Percentiles rank a stretch among this genome's conserved stretches.
phyloP scores from a whole-genome alignment of 805 yeast species.

The Saturnispora besseyi region DNA sequence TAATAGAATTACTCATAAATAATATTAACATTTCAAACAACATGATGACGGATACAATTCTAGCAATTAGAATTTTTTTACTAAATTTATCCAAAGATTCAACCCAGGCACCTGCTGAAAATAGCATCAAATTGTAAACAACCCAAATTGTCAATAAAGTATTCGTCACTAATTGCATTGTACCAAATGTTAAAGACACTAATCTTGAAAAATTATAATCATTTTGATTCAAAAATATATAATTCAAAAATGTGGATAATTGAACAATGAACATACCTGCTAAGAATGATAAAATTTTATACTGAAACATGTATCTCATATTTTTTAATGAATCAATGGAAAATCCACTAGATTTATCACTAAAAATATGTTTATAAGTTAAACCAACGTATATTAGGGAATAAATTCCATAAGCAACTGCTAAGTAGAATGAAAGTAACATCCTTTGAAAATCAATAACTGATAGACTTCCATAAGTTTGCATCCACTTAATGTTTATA shows the following conservation, averaged over 20 bases:
- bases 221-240: neutral
- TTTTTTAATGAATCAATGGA: too few species aligned
- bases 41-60: conserved; percentile 16
- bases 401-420: neutral
- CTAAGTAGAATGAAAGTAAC: neutral
- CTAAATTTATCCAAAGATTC: conserved; percentile 1
- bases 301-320: too few species aligned
- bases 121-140: conserved; percentile 14
- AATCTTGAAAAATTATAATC: conserved; percentile 8
- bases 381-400: neutral
- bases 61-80: conserved; percentile 13
- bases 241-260: neutral
- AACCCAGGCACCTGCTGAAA: conserved; percentile 23
- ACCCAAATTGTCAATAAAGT: conserved; percentile 21
- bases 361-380: neutral
- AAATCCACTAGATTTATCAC: neutral
- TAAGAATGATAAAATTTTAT: too few species aligned
- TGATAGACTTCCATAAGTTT: neutral
- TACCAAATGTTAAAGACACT: conserved; percentile 15
- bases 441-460: neutral
- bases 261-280: too few species aligned
- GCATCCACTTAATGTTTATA: neutral
- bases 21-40: conserved; percentile 23
- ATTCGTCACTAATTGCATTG: conserved; percentile 16
- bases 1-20: conserved; percentile 23